Conservation (phyloP, 148 eudicot species). For the Agrostemma githago region DNA sequence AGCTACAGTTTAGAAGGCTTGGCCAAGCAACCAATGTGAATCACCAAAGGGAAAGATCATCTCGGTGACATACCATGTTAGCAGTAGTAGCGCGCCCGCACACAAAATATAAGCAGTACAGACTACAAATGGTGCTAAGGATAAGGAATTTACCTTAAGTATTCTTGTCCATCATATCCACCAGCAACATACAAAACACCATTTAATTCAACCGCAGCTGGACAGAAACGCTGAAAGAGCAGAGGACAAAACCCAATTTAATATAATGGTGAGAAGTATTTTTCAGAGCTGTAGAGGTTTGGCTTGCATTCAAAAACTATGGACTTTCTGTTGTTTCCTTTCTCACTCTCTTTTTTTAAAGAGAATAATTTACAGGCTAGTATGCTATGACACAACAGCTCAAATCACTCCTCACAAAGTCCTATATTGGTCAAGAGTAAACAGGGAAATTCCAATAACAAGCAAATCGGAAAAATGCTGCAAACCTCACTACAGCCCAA, state of each 20-base stretch:
- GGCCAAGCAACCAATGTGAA: background rate
- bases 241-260: constrained; percentile 1
- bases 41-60: background rate
- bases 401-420: background rate
- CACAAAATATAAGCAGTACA: background rate
- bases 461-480: background rate
- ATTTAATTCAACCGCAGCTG: constrained; percentile 49
- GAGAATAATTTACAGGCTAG: background rate
- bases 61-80: background rate
- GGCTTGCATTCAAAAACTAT: background rate
- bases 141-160: constrained; percentile 41
- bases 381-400: constrained; percentile 7
- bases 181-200: constrained; percentile 64
- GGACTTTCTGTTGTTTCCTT: background rate
- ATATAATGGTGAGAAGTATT: background rate
- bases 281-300: background rate
- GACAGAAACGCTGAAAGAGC: constrained; percentile 53
- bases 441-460: background rate
- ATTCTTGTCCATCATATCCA: constrained; percentile 66
- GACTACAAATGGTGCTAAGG: background rate
- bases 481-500: background rate
- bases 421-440: background rate
- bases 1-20: background rate
- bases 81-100: background rate
- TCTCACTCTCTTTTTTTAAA: background rate